Base-by-base conservation (phyloP, 106 monocot genomes). In the Posidonia australis region DNA sequence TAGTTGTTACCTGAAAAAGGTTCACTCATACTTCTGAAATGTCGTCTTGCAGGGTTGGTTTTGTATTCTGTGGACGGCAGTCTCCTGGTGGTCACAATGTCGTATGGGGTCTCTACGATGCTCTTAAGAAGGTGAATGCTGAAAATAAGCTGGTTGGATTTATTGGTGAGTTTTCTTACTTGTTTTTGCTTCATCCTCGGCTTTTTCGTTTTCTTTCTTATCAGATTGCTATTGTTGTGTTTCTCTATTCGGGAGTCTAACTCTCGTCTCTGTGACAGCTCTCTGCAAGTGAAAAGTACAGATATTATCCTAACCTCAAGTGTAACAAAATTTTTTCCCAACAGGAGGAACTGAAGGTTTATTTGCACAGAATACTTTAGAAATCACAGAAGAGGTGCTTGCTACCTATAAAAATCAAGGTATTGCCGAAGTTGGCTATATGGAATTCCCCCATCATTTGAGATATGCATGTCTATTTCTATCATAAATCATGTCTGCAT, bases 361-460 rank as follows among this genome's bases (percentile, higher is more conserved):
- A 46, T 89, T 89, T 82, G 89, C 74, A 56, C 79, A 82, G 64
- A 89, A 84, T 59, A 85, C n/a, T n/a, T n/a, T n/a, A n/a, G n/a
- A n/a, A n/a, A n/a, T n/a, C n/a, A n/a, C n/a, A n/a, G n/a, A n/a
- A 72, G 82, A 89, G 31, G 58, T 82, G 57, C 81, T 89, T 72
- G 67, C 81, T 53, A 62, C 84, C 17, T 89, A 89, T 62, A 84
- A 82, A 70, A 89, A 89, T 52, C 88, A 89, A 89, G 88, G 87
- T 87, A 46, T 30, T 2, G 13, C 43, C n/a, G 41, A 62, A 14
- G 24, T 2, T 23, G 24, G n/a, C n/a, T n/a, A n/a, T n/a, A n/a
- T n/a, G n/a, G n/a, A n/a, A n/a, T n/a, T 13, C 16, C 29, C 18
- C 51, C 13, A 28, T 10, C 30, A 17, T 31, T 5, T 31, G 3